Conservation (phyloP, 768 basidiomycete species). For the Rhodotorula toruloides region DNA sequence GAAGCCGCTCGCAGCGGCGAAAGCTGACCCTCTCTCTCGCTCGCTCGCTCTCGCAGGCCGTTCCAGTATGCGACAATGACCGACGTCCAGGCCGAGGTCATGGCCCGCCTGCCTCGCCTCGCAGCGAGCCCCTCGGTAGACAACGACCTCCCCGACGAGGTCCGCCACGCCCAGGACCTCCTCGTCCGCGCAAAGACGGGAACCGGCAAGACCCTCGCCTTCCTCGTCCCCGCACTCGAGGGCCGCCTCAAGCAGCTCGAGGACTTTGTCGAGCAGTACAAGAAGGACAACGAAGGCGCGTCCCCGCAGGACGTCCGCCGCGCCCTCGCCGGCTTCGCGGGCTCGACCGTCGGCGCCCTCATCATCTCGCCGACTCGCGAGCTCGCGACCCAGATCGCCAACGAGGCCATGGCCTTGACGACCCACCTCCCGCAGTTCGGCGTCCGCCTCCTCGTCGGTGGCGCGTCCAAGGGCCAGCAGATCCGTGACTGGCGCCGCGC, state of each 20-base stretch:
- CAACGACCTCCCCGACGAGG: conserved; percentile 31
- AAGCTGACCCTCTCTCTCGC: conserved; percentile 52
- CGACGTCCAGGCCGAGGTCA: conserved; percentile 72
- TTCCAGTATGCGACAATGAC: conserved; percentile 70
- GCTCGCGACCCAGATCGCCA: conserved; percentile 48
- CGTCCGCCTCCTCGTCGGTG: conserved; percentile 47
- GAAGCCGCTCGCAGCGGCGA: too few species aligned
- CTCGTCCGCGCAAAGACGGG: conserved; percentile 95
- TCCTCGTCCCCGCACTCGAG: conserved; percentile 74
- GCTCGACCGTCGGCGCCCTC: conserved; percentile 52
- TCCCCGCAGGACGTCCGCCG: conserved; percentile 50
- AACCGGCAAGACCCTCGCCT: conserved; percentile 92
- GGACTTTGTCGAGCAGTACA: conserved; percentile 28
- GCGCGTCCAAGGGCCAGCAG: conserved; percentile 62
- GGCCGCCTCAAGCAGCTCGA: conserved; percentile 46
- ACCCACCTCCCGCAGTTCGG: conserved; percentile 37
- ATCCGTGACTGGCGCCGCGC: conserved; percentile 61
- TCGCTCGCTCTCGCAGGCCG: conserved; percentile 61
- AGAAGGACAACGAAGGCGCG: conserved; percentile 40
- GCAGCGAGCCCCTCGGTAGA: conserved; percentile 54
- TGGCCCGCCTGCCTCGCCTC: conserved; percentile 67
- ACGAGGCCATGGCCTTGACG: conserved; percentile 58
- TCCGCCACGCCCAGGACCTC: conserved; percentile 60
- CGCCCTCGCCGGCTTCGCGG: conserved; percentile 67
- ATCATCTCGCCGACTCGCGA: conserved; percentile 50